Evolutionary conservation across 495 filamentous ascomycete genomes (phyloP).

Genomic region (Xylaria nigripes): DNA sequence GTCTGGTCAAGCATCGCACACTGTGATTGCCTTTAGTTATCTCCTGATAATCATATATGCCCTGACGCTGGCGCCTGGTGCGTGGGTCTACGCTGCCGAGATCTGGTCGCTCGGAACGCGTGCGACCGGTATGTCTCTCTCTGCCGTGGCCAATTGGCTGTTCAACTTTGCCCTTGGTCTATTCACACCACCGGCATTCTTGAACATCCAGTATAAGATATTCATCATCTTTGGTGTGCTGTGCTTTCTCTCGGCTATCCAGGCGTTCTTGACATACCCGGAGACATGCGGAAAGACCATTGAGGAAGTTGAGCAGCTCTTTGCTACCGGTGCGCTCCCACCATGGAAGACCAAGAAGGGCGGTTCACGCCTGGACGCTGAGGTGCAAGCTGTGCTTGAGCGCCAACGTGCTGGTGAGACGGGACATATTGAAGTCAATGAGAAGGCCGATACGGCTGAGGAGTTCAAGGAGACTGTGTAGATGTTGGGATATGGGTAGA

Average conservation of each 20-base stretch:
- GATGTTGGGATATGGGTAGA: neutral
- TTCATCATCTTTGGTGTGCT: constrained; percentile 72
- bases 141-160: constrained; percentile 63
- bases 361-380: constrained; percentile 34
- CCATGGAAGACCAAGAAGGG: constrained; percentile 57
- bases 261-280: constrained; percentile 61
- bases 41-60: constrained; percentile 65
- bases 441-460: constrained; percentile 14
- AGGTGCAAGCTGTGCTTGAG: constrained; percentile 35
- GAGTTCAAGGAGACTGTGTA: constrained; percentile 14
- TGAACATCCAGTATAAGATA: constrained; percentile 62
- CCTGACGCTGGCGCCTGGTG: constrained; percentile 59
- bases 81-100: constrained; percentile 70
- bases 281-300: constrained; percentile 64
- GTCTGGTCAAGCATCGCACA: constrained; percentile 51
- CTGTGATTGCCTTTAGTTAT: constrained; percentile 65
- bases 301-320: constrained; percentile 62
- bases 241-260: constrained; percentile 52
- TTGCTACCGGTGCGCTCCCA: constrained; percentile 43
- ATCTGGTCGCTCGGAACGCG: constrained; percentile 69
- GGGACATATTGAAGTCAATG: constrained; percentile 16
- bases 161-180: constrained; percentile 69
- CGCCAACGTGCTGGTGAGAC: constrained; percentile 20
- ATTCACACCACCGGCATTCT: constrained; percentile 62
- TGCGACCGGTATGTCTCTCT: constrained; percentile 60